Evolutionary conservation across 2,329 filamentous ascomycete species (phyloP), one percentile per base, ranked within the genome.

Genomic region (Sarocladium kiliense): DNA sequence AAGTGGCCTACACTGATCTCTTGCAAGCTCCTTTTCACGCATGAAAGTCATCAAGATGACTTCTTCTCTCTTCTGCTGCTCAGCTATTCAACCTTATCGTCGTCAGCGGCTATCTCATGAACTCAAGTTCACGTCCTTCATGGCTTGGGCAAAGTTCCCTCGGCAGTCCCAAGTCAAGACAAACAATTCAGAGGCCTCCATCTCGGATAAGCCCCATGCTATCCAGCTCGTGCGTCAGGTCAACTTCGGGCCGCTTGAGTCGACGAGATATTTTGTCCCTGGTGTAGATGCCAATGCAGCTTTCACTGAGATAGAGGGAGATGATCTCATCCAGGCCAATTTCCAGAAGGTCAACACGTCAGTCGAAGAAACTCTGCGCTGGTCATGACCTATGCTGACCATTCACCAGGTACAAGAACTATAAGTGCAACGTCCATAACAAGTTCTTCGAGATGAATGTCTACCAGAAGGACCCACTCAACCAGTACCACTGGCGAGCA

Each of bases 361-460:
- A 54, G 69, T 66, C 7, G 18, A 12, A 36, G 3, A 54, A 54
- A 10, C 36, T 30, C 10, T 32, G 7, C 30, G 7, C 6, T 32
- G 30, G 6, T 32, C 30, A 12, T 32, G 30, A 32, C 7, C 30
- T 19, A 39, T 11, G 21, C n/a, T 44, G 10, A 30, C 3, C 25
- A 34, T n/a, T 2, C 26, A 12, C 26, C 18, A 39, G 36, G 12
- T 39, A 39, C 36, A 39, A 39, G 36, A 39, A 39, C 36, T 39
- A 39, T 16, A 39, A 39, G 54, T 78, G 75, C 55, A 57, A 54
- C 1, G 25, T 2, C 1, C 74, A 78, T 58, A 68, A 77, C 57
- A 74, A 68, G 58, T 78, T 77, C 64, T 78, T 77, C 58, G 75
- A 78, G 58, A 23, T 74, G 27, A 78, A 78, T 59, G n/a, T 78